phyloP scores from a whole-genome alignment of 148 eudicot species.

The Silene latifolia region DNA sequence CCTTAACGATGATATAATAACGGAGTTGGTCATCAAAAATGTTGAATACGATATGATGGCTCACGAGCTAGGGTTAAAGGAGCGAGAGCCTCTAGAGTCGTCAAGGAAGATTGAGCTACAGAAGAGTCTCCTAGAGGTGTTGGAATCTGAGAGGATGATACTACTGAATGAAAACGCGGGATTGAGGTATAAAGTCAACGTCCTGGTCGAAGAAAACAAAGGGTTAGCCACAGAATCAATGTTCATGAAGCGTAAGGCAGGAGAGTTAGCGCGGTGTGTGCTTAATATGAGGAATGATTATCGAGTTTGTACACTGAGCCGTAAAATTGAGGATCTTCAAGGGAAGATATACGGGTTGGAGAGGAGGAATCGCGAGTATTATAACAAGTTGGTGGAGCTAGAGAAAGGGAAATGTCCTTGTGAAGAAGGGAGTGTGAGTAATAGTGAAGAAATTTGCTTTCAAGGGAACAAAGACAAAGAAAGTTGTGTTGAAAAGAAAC shows the following conservation, averaged over 20 bases:
- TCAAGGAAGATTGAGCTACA: constrained; percentile 62
- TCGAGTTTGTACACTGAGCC: constrained; percentile 45
- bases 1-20: constrained; percentile 30
- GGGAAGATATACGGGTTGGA: constrained; percentile 55
- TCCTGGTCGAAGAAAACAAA: constrained; percentile 50
- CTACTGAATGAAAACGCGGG: constrained; percentile 60
- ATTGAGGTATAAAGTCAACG: constrained; percentile 42
- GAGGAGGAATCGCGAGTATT: constrained; percentile 61
- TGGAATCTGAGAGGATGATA: constrained; percentile 71
- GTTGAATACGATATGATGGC: constrained; percentile 46
- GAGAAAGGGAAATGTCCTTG: constrained; percentile 15
- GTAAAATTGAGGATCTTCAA: constrained; percentile 67
- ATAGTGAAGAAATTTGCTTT: constrained; percentile 15
- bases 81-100: constrained; percentile 34
- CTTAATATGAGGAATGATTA: constrained; percentile 60
- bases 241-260: constrained; percentile 66
- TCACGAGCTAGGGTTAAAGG: constrained; percentile 43
- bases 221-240: constrained; percentile 48
- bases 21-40: constrained; percentile 49
- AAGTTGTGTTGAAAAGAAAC: background rate
- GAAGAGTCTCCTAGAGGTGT: constrained; percentile 55
- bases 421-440: constrained; percentile 7
- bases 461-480: constrained; percentile 21
- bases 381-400: constrained; percentile 30
- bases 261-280: constrained; percentile 60